These are phyloP conservation scores for Kurtzmaniella cleridarum DNA, from an alignment of 805 yeast genomes.

Conservation along the genomic window DNA sequence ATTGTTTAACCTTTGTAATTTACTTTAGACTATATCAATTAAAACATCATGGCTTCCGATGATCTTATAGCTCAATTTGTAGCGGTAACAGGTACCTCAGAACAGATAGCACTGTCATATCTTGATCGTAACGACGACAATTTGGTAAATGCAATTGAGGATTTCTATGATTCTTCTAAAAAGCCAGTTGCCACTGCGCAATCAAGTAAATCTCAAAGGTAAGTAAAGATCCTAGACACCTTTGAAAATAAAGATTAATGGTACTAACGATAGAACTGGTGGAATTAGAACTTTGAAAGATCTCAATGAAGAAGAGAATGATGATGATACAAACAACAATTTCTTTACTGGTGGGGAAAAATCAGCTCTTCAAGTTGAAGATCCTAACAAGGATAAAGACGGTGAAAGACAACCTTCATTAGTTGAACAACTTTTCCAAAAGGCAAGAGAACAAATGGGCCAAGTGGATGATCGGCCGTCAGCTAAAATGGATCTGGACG, in stretches of 20 bases:
- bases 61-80: conserved; percentile 28
- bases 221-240: not conserved
- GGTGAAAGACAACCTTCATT: conserved; percentile 37
- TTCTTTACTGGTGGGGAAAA: conserved; percentile 70
- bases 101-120: conserved; percentile 35
- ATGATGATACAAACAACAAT: conserved; percentile 48
- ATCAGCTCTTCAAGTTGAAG: conserved; percentile 74
- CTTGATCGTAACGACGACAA: conserved; percentile 31
- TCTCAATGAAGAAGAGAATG: conserved; percentile 42
- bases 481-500: conserved; percentile 17
- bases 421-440: conserved; percentile 62
- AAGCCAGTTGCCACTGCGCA: not conserved
- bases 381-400: conserved; percentile 48
- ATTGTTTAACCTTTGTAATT: not conserved
- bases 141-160: conserved; percentile 37
- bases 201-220: not conserved
- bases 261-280: conserved; percentile 3
- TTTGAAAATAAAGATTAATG: not conserved
- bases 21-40: not conserved
- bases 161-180: conserved; percentile 25
- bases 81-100: conserved; percentile 29
- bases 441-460: conserved; percentile 47
- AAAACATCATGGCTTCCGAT: conserved; percentile 13
- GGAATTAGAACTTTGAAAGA: conserved; percentile 36
- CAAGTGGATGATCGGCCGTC: conserved; percentile 33